These are phyloP conservation scores for Trichothecium roseum DNA, from an alignment of 2,329 filamentous ascomycete genomes.

Conservation along the genomic window DNA sequence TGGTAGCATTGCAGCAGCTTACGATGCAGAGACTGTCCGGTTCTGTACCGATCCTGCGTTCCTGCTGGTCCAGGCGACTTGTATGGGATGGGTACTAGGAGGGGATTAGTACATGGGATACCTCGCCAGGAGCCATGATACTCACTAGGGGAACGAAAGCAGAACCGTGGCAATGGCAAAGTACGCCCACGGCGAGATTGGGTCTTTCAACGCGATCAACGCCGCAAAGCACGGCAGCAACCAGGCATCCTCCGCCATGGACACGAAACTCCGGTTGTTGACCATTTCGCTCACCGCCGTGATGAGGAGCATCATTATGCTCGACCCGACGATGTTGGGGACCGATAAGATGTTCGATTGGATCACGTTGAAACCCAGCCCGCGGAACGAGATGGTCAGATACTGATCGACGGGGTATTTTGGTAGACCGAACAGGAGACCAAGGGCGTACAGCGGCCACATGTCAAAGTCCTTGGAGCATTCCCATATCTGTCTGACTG, in stretches of 20 bases:
- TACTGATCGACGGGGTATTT: constrained; percentile 34
- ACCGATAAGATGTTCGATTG: constrained; percentile 44
- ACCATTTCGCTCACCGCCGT: constrained; percentile 40
- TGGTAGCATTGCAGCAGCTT: constrained; percentile 9
- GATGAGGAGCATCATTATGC: constrained; percentile 36
- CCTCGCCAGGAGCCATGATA: too few species aligned
- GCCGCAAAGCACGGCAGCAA: constrained; percentile 41
- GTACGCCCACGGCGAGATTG: constrained; percentile 31
- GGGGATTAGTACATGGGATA: too few species aligned
- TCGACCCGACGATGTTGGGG: constrained; percentile 33
- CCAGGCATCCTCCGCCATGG: constrained; percentile 40
- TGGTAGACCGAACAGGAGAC: constrained; percentile 35
- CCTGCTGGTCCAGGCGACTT: constrained; percentile 46
- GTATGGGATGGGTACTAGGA: constrained; percentile 36
- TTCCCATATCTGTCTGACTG: constrained; percentile 30
- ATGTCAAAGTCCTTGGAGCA: constrained; percentile 40
- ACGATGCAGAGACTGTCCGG: constrained; percentile 36
- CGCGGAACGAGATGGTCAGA: constrained; percentile 39
- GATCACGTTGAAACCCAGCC: constrained; percentile 39
- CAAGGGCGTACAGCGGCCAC: constrained; percentile 40
- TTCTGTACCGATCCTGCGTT: constrained; percentile 49
- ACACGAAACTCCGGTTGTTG: constrained; percentile 36
- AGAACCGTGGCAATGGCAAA: constrained; percentile 38
- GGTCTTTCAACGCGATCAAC: constrained; percentile 27
- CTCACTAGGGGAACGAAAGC: constrained; percentile 41